phyloP scores from a whole-genome alignment of 2,329 filamentous ascomycete genomes.

The Cladophialophora bantiana region DNA sequence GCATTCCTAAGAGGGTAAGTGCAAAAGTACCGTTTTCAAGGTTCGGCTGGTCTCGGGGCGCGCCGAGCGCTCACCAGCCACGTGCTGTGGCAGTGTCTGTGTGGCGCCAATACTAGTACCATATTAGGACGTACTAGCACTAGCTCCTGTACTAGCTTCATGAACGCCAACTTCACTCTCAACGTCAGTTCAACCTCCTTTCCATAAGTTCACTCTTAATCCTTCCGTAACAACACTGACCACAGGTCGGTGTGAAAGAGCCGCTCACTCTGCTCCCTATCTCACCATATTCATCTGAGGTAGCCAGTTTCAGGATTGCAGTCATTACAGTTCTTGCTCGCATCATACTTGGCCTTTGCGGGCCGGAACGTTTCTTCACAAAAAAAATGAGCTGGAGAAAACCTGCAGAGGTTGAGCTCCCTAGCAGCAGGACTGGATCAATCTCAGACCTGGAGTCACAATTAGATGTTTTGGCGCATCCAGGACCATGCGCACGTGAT shows the following conservation, averaged over 20 bases:
- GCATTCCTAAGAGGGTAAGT: not conserved
- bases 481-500: not conserved
- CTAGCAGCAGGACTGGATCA: not conserved
- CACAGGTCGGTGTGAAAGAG: not conserved
- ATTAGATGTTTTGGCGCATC: not conserved
- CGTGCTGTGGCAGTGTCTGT: not conserved
- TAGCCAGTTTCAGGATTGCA: not conserved
- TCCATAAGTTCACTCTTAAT: not conserved
- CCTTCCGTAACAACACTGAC: not conserved
- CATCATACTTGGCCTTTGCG: not conserved
- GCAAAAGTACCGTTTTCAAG: not conserved
- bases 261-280: not conserved
- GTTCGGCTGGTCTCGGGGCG: not conserved
- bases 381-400: not conserved
- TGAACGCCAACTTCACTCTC: not conserved
- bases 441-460: not conserved
- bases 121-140: not conserved
- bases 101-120: not conserved
- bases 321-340: not conserved
- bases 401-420: not conserved
- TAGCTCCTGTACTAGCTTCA: not conserved
- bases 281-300: not conserved
- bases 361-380: not conserved
- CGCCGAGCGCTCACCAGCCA: not conserved
- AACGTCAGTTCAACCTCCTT: not conserved